These are phyloP conservation scores for Suhomyces sp. DNA, from an alignment of 805 yeast genomes.

Conservation along the genomic window DNA sequence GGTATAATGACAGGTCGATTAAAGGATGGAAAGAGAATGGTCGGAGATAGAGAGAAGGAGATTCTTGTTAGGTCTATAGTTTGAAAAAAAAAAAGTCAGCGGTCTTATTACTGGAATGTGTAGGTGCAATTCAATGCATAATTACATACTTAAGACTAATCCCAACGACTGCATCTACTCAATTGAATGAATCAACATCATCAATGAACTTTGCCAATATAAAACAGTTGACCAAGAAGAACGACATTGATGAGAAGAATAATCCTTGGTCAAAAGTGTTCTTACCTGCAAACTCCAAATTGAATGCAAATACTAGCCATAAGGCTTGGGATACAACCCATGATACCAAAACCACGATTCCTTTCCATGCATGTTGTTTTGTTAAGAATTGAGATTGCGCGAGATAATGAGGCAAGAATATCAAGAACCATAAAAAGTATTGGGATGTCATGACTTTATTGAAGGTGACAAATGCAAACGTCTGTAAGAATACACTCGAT, in stretches of 20 bases:
- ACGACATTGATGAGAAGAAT: slow-evolving; percentile 52
- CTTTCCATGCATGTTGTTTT: slow-evolving; percentile 26
- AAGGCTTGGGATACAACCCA: slow-evolving; percentile 74
- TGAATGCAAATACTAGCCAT: slow-evolving; percentile 80
- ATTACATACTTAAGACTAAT: too few species aligned
- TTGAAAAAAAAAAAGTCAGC: too few species aligned
- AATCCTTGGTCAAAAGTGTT: slow-evolving; percentile 62
- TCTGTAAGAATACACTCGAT: slow-evolving; percentile 39
- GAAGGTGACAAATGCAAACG: slow-evolving; percentile 44
- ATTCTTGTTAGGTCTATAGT: too few species aligned
- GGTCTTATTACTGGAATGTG: too few species aligned
- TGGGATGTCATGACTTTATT: slow-evolving; percentile 82
- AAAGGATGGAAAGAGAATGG: too few species aligned
- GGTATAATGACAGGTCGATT: too few species aligned
- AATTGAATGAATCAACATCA: too few species aligned
- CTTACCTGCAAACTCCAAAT: slow-evolving; percentile 75
- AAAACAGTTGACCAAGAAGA: slow-evolving; percentile 64
- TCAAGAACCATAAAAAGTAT: slow-evolving; percentile 92
- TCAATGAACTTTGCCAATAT: slow-evolving; percentile 56
- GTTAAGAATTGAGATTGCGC: slow-evolving; percentile 40
- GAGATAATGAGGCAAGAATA: slow-evolving; percentile 74
- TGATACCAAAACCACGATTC: slow-evolving; percentile 40
- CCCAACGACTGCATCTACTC: too few species aligned
- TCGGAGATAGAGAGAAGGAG: too few species aligned
- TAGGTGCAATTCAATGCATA: too few species aligned